Evolutionary conservation across 345 rosid genomes (phyloP).

Genomic region (Abelmoschus esculentus): DNA sequence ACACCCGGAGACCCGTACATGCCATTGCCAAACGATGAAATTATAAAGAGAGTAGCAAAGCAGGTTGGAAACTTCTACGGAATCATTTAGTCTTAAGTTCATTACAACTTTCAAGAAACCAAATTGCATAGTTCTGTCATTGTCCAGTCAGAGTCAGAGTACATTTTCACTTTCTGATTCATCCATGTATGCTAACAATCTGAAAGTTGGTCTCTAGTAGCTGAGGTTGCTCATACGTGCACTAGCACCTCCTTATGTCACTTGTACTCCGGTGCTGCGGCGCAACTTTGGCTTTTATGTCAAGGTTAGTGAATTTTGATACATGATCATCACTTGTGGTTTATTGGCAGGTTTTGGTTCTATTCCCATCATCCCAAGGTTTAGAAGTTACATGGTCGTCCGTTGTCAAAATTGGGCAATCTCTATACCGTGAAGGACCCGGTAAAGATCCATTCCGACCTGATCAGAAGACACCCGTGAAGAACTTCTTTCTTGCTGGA

Average conservation of each 20-base stretch:
- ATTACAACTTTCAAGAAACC: not conserved
- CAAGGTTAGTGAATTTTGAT: not conserved
- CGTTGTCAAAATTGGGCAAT: slow-evolving; percentile 88
- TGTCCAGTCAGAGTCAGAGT: not conserved
- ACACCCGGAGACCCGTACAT: not conserved
- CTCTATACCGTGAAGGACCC: slow-evolving; percentile 88
- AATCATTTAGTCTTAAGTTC: not conserved
- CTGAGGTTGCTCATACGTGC: not conserved
- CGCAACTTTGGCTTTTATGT: too few species aligned
- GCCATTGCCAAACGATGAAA: not conserved
- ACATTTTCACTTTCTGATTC: not conserved
- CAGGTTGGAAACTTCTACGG: not conserved
- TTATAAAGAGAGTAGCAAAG: not conserved
- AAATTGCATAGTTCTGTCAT: not conserved
- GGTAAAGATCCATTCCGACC: slow-evolving; percentile 97
- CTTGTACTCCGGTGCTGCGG: not conserved
- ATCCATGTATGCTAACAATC: not conserved
- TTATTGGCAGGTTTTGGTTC: slow-evolving; percentile 48
- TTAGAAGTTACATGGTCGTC: slow-evolving; percentile 86
- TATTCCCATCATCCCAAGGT: slow-evolving; percentile 88
- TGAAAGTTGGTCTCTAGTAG: not conserved
- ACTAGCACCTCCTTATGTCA: not conserved
- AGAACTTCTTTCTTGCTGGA: slow-evolving; percentile 89
- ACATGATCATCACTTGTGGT: not conserved
- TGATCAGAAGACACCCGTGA: slow-evolving; percentile 84